Conservation (phyloP, 208 protist species). For the Acanthamoeba triangularis region DNA sequence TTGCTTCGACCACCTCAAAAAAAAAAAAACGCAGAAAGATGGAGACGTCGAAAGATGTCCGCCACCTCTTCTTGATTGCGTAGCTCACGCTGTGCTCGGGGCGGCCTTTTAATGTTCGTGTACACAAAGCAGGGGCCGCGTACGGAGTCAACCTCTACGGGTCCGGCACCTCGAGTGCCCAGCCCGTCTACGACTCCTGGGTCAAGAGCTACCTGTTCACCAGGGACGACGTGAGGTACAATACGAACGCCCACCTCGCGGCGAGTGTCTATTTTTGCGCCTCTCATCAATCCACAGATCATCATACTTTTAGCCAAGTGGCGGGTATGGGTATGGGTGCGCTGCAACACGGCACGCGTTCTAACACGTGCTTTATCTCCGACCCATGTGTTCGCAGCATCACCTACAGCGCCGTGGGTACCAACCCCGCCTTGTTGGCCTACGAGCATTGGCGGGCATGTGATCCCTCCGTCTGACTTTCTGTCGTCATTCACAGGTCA, state of each 20-base stretch:
- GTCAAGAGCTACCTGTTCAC: background rate
- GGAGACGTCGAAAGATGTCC: too few species aligned
- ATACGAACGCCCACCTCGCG: background rate
- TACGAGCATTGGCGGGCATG: too few species aligned
- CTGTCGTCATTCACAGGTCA: background rate
- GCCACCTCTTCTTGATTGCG: background rate
- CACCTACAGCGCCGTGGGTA: background rate
- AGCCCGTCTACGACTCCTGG: background rate
- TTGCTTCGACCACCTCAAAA: too few species aligned
- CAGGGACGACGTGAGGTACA: constrained; percentile 19
- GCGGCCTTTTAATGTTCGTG: background rate
- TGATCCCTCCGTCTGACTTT: too few species aligned
- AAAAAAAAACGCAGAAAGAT: too few species aligned
- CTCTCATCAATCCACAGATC: too few species aligned
- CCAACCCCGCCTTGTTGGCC: background rate
- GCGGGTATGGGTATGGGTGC: too few species aligned
- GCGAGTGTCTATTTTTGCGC: background rate
- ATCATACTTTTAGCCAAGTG: too few species aligned
- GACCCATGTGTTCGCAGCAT: background rate
- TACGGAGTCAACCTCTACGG: background rate
- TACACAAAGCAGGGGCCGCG: background rate
- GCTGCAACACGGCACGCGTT: too few species aligned
- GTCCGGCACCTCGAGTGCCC: background rate
- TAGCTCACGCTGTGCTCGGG: background rate
- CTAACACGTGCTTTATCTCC: background rate